A percentile compares a stretch with the other conserved stretches of the same genome.
These are phyloP conservation scores for Rhizophora mangle DNA, from an alignment of 345 rosid species.

Conservation along the genomic window DNA sequence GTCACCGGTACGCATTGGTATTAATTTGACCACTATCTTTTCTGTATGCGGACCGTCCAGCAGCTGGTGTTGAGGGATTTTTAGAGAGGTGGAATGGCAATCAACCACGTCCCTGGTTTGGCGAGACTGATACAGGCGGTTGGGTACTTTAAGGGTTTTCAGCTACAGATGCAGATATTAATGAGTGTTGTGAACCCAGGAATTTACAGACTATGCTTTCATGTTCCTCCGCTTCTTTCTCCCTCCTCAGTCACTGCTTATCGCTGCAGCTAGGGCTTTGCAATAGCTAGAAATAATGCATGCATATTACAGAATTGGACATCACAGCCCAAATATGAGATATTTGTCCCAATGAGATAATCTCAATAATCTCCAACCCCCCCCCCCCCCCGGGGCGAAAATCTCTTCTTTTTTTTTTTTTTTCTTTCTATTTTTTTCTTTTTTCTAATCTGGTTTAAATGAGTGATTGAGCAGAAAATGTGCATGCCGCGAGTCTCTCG, in stretches of 20 bases:
- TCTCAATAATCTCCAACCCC: too few species aligned
- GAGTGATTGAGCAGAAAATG: too few species aligned
- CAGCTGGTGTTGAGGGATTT: conserved; percentile 62
- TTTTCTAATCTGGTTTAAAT: too few species aligned
- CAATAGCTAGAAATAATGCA: neutral
- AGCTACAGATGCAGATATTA: conserved; percentile 62
- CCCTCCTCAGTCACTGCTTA: conserved; percentile 86
- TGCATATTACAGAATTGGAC: too few species aligned
- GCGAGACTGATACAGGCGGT: conserved; percentile 30
- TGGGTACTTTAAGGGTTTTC: conserved; percentile 69
- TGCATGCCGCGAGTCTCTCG: too few species aligned
- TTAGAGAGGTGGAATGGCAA: conserved; percentile 67
- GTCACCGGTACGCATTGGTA: neutral
- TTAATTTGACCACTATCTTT: neutral
- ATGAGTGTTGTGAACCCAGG: conserved; percentile 70
- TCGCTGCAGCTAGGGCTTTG: conserved; percentile 60
- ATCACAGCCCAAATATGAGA: too few species aligned
- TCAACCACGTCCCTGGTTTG: conserved; percentile 40
- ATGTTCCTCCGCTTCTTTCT: conserved; percentile 77
- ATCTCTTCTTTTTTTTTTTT: too few species aligned
- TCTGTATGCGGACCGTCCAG: conserved; percentile 43
- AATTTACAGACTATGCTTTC: conserved; percentile 77
- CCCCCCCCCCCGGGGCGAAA: too few species aligned
- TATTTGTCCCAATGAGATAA: too few species aligned
- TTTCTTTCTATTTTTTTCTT: too few species aligned